Conservation (phyloP, 2,329 filamentous ascomycete genomes). For the Colletotrichum noveboracense region DNA sequence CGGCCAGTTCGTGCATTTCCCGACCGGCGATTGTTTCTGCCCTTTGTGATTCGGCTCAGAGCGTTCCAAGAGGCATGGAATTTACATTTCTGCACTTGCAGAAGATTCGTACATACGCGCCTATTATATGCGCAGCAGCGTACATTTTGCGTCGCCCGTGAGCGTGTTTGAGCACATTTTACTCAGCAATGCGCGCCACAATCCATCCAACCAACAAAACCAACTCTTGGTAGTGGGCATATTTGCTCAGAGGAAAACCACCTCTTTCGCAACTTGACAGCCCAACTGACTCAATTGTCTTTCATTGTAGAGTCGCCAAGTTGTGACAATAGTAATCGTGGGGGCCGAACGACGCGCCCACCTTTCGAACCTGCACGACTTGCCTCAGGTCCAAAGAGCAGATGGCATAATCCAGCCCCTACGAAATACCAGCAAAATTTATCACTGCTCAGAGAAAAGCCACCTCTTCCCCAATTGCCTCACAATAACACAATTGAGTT, state of each 20-base stretch:
- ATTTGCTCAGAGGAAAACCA: conserved; percentile 3
- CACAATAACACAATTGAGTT: background rate
- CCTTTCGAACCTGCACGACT: background rate
- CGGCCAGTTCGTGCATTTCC: background rate
- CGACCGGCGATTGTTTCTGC: background rate
- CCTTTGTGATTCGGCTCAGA: background rate
- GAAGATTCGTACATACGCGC: background rate
- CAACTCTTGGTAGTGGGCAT: background rate
- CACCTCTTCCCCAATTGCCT: background rate
- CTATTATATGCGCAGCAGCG: background rate
- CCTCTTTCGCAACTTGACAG: background rate
- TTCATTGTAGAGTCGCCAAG: background rate
- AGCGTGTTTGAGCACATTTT: conserved; percentile 21
- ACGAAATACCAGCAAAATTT: too few relatives aligned
- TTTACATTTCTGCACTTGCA: background rate
- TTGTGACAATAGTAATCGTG: background rate
- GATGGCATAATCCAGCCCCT: too few relatives aligned
- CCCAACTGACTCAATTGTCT: background rate
- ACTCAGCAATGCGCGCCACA: background rate
- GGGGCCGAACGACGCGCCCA: background rate
- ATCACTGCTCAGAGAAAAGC: background rate
- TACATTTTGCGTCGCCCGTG: background rate
- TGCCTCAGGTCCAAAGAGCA: too few relatives aligned
- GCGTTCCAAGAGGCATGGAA: background rate
- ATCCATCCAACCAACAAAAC: background rate